Conservation (phyloP, 805 yeast species). For the Ogataea thermomethanolica region DNA sequence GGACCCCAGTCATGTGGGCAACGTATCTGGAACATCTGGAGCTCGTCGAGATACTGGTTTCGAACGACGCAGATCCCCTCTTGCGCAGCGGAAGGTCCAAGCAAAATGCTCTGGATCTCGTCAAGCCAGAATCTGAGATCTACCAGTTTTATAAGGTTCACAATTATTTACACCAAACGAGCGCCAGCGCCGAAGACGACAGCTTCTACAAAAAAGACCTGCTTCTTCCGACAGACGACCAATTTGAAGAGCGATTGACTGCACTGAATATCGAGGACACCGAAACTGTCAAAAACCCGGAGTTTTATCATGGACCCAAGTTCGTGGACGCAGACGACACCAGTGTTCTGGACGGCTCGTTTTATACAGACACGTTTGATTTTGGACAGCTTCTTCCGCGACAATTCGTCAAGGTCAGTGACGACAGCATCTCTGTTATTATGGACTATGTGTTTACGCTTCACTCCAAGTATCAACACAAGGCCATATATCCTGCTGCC, state of each 20-base stretch:
- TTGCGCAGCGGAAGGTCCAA: constrained; percentile 34
- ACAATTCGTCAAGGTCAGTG: constrained; percentile 60
- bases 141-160: constrained; percentile 57
- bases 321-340: constrained; percentile 33
- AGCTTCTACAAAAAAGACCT: constrained; percentile 20
- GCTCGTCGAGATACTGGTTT: constrained; percentile 54
- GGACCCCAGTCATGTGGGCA: constrained; percentile 87
- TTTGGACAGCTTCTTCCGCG: constrained; percentile 52
- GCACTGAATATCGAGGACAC: constrained; percentile 25
- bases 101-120: constrained; percentile 55
- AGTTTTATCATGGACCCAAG: constrained; percentile 23
- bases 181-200: constrained; percentile 7
- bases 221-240: constrained; percentile 16
- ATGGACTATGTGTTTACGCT: constrained; percentile 46
- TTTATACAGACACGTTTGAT: constrained; percentile 42
- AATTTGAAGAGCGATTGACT: constrained; percentile 34
- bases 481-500: constrained; percentile 62
- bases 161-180: constrained; percentile 33
- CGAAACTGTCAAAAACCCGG: constrained; percentile 13
- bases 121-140: constrained; percentile 54
- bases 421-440: constrained; percentile 48
- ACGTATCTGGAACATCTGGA: constrained; percentile 56
- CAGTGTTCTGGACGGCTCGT: constrained; percentile 34
- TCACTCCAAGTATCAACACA: constrained; percentile 44
- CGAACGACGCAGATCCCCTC: constrained; percentile 61